phyloP scores from a whole-genome alignment of 345 rosid species.

The Populus pruinosa region DNA sequence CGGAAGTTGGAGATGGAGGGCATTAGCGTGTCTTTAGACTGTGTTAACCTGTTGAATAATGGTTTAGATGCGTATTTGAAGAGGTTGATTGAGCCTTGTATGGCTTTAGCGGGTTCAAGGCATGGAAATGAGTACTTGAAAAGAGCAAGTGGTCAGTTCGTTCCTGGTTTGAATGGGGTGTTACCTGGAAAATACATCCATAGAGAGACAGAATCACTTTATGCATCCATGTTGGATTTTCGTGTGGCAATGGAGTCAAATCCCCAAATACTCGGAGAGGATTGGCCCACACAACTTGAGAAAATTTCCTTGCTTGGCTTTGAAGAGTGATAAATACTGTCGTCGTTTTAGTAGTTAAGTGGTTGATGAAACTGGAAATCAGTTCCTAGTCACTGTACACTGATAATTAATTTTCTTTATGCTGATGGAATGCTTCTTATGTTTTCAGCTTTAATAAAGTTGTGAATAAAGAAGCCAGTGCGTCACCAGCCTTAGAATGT shows the following conservation, averaged over 20 bases:
- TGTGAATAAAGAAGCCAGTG: slow-evolving; percentile 71
- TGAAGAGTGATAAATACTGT: slow-evolving; percentile 20
- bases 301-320: slow-evolving; percentile 25
- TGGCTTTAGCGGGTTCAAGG: slow-evolving; percentile 19
- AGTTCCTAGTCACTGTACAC: not conserved
- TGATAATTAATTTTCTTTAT: slow-evolving; percentile 42
- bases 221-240: slow-evolving; percentile 24
- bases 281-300: slow-evolving; percentile 22
- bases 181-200: slow-evolving; percentile 19
- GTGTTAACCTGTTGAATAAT: slow-evolving; percentile 15
- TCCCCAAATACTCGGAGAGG: slow-evolving; percentile 23
- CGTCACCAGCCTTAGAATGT: slow-evolving; percentile 70
- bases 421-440: slow-evolving; percentile 86
- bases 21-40: slow-evolving; percentile 10
- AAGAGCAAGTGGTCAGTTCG: slow-evolving; percentile 7
- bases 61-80: slow-evolving; percentile 17
- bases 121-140: slow-evolving; percentile 5
- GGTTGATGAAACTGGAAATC: not conserved
- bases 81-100: slow-evolving; percentile 24
- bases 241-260: slow-evolving; percentile 21
- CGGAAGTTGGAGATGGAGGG: slow-evolving; percentile 20
- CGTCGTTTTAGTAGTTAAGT: not conserved
- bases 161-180: slow-evolving; percentile 15
- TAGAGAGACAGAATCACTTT: slow-evolving; percentile 3
- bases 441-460: slow-evolving; percentile 74